Percentiles rank a stretch among this genome's conserved stretches.
These are phyloP conservation scores for Solanum pennellii DNA, from an alignment of 257 asterid species.

Conservation along the genomic window DNA sequence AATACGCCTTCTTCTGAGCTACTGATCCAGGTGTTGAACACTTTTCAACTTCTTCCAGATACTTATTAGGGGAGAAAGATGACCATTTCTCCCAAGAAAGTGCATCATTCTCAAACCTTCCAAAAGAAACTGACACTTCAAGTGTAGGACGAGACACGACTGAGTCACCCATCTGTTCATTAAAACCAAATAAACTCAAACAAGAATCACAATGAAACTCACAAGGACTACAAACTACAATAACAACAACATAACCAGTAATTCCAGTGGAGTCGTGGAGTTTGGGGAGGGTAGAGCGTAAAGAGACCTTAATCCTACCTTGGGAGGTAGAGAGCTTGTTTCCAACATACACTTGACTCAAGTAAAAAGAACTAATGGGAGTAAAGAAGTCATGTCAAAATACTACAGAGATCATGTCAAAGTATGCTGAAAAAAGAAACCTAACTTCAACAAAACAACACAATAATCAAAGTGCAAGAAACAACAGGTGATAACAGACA, in stretches of 20 bases:
- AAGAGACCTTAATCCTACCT: background rate
- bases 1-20: slow-evolving; percentile 86
- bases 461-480: background rate
- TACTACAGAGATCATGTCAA: background rate
- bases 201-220: slow-evolving; percentile 9
- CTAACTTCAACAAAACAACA: background rate
- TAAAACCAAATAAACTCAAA: slow-evolving; percentile 16
- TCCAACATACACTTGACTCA: background rate
- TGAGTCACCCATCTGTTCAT: slow-evolving; percentile 67
- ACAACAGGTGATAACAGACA: background rate
- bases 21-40: slow-evolving; percentile 89
- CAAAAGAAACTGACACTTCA: slow-evolving; percentile 85
- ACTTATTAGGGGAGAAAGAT: slow-evolving; percentile 80
- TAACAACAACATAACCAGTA: background rate
- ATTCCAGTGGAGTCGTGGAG: too few species aligned
- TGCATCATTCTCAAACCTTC: slow-evolving; percentile 73
- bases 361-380: background rate
- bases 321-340: background rate
- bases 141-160: slow-evolving; percentile 36
- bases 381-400: background rate
- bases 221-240: background rate
- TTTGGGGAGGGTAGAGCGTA: background rate
- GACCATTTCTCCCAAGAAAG: slow-evolving; percentile 98
- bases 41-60: slow-evolving; percentile 86
- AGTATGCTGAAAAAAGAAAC: background rate